phyloP scores from a whole-genome alignment of 2,329 filamentous ascomycete genomes.

The Aspergillus melleus region DNA sequence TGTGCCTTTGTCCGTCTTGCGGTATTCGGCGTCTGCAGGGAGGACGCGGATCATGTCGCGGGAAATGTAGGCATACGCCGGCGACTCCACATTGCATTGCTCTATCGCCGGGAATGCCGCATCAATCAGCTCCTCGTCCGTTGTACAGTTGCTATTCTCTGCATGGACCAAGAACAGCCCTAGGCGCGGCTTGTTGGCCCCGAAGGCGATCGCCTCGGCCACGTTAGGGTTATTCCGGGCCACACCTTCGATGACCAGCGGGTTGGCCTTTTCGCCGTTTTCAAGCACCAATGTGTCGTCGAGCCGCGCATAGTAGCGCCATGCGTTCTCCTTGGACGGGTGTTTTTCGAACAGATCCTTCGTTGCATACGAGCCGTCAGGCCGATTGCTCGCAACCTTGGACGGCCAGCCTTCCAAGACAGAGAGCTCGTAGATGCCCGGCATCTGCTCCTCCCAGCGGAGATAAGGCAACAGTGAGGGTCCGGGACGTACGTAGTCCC shows the following conservation, averaged over 20 bases:
- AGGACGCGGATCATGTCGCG: slow-evolving; percentile 24
- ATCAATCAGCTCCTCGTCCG: slow-evolving; percentile 50
- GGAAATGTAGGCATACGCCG: slow-evolving; percentile 35
- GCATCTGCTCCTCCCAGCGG: slow-evolving; percentile 35
- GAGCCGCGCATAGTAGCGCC: slow-evolving; percentile 48
- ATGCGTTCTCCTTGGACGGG: slow-evolving; percentile 43
- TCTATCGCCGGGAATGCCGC: slow-evolving; percentile 52
- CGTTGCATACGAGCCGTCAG: slow-evolving; percentile 50
- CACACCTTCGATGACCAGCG: slow-evolving; percentile 52
- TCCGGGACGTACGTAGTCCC: slow-evolving; percentile 59
- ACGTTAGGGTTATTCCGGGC: slow-evolving; percentile 55
- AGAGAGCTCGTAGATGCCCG: slow-evolving; percentile 39
- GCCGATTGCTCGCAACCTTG: slow-evolving; percentile 46
- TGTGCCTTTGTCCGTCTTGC: slow-evolving; percentile 26
- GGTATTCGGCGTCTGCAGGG: slow-evolving; percentile 16
- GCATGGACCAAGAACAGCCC: slow-evolving; percentile 57
- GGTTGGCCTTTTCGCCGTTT: slow-evolving; percentile 53
- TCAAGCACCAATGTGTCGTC: slow-evolving; percentile 51
- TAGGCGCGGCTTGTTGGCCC: slow-evolving; percentile 53
- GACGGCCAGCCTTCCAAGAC: slow-evolving; percentile 38
- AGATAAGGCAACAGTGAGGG: slow-evolving; percentile 44
- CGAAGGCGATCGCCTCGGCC: slow-evolving; percentile 59
- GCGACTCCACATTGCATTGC: slow-evolving; percentile 51
- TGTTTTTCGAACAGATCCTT: slow-evolving; percentile 50
- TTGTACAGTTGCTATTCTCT: slow-evolving; percentile 36